A percentile compares a stretch with the other conserved stretches of the same genome.
Conservation (phyloP, 2,329 filamentous ascomycete species). For the Truncatella angustata region DNA sequence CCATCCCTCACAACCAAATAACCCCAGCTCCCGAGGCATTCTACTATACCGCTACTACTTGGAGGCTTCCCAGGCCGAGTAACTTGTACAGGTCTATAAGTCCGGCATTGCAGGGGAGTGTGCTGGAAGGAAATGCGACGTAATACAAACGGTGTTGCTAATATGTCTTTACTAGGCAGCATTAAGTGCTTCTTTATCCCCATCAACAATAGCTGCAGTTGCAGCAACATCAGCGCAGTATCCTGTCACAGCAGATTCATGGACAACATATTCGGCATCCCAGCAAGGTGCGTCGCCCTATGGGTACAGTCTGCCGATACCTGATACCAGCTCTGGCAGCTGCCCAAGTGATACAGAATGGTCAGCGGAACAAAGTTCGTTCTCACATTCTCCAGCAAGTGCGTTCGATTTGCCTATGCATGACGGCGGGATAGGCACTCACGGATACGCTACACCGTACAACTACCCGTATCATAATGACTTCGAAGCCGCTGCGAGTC, state of each 20-base stretch:
- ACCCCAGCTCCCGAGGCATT: too few species aligned
- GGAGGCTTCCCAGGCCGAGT: too few species aligned
- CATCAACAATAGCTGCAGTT: not conserved
- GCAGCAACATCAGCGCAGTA: not conserved
- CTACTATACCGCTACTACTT: too few species aligned
- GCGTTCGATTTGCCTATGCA: slow-evolving; percentile 1
- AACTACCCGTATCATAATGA: not conserved
- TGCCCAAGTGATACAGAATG: slow-evolving; percentile 6
- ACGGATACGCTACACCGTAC: slow-evolving; percentile 1
- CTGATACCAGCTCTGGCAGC: not conserved
- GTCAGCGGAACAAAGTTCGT: not conserved
- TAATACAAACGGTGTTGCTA: not conserved
- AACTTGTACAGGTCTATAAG: too few species aligned
- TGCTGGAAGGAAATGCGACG: not conserved
- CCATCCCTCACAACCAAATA: too few species aligned
- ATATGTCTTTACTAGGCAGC: not conserved
- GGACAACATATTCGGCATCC: not conserved
- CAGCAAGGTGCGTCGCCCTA: slow-evolving; percentile 7
- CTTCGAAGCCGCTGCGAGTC: not conserved
- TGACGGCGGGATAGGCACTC: not conserved
- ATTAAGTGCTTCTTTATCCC: not conserved
- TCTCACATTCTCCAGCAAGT: slow-evolving; percentile 6
- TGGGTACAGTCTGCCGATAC: not conserved
- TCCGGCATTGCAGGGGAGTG: not conserved
- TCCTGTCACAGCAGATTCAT: slow-evolving; percentile 1